Evolutionary conservation across 1,284 basidiomycete species (phyloP).

Genomic region (Peniophora sp.): DNA sequence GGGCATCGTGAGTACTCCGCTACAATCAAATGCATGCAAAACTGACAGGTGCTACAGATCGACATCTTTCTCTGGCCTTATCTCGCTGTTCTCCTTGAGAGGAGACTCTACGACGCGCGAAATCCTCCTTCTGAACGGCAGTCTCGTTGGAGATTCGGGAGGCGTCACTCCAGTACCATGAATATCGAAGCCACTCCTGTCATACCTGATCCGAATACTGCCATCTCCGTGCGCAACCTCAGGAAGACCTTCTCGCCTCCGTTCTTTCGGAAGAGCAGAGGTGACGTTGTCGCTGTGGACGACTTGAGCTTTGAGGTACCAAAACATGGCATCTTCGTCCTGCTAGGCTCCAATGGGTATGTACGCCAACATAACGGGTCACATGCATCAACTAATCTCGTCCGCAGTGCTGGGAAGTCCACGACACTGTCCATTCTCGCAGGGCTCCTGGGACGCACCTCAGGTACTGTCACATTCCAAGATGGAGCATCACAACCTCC

Average conservation of each 20-base stretch:
- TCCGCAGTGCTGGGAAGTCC: conserved; percentile 68
- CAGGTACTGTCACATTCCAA: conserved; percentile 57
- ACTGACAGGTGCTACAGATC: conserved; percentile 31
- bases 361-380: too few relatives aligned
- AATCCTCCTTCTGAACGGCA: conserved; percentile 22
- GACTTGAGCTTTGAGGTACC: conserved; percentile 63
- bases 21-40: neutral
- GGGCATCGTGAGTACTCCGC: conserved; percentile 41
- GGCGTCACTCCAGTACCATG: conserved; percentile 6
- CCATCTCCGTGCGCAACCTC: conserved; percentile 55
- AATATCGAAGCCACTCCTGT: conserved; percentile 12
- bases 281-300: conserved; percentile 48
- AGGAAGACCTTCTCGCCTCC: conserved; percentile 48
- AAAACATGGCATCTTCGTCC: conserved; percentile 63
- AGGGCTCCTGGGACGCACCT: conserved; percentile 48
- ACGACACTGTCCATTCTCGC: conserved; percentile 64
- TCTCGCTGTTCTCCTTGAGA: conserved; percentile 52
- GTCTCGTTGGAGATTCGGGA: conserved; percentile 16
- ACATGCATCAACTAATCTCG: too few relatives aligned
- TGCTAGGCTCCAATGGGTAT: conserved; percentile 68
- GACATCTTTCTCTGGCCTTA: conserved; percentile 66
- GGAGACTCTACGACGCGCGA: conserved; percentile 51
- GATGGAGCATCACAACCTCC: conserved; percentile 43
- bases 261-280: conserved; percentile 28
- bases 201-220: conserved; percentile 30